Conservation (phyloP, 2,329 filamentous ascomycete species). For the Trichoderma sp. region DNA sequence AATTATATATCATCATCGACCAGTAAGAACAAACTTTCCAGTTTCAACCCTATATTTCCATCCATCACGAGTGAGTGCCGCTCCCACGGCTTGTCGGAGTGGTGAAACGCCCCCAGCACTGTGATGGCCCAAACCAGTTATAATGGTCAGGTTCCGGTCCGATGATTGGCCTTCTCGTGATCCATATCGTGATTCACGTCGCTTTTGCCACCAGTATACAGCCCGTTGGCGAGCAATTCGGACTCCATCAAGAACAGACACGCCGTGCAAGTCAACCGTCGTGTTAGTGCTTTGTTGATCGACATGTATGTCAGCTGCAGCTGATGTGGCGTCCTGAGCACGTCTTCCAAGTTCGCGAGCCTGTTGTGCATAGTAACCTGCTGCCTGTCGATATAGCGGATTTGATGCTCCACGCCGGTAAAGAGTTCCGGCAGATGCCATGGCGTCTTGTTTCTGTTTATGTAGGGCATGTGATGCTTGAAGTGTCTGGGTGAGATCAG, state of each 20-base stretch:
- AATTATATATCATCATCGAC: conserved; percentile 36
- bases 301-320: conserved; percentile 69
- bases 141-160: conserved; percentile 62
- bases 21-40: conserved; percentile 69
- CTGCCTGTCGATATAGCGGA: conserved; percentile 70
- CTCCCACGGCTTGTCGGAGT: conserved; percentile 76
- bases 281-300: conserved; percentile 60
- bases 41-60: conserved; percentile 77
- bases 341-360: conserved; percentile 62
- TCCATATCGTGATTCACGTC: conserved; percentile 65
- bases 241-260: conserved; percentile 76
- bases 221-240: conserved; percentile 70
- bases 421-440: conserved; percentile 41
- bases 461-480: conserved; percentile 30
- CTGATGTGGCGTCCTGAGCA: conserved; percentile 58
- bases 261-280: conserved; percentile 77
- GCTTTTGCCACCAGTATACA: conserved; percentile 70
- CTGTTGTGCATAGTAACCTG: conserved; percentile 71
- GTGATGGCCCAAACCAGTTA: conserved; percentile 80
- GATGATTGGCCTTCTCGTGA: conserved; percentile 50
- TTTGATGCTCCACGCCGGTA: conserved; percentile 60
- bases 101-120: conserved; percentile 72
- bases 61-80: conserved; percentile 70
- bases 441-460: conserved; percentile 34
- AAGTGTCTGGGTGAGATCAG: conserved; percentile 31